A percentile compares a stretch with the other conserved stretches of the same genome.
Conservation (phyloP, 108 stramenopile species). For the Licmophora abbreviata region DNA sequence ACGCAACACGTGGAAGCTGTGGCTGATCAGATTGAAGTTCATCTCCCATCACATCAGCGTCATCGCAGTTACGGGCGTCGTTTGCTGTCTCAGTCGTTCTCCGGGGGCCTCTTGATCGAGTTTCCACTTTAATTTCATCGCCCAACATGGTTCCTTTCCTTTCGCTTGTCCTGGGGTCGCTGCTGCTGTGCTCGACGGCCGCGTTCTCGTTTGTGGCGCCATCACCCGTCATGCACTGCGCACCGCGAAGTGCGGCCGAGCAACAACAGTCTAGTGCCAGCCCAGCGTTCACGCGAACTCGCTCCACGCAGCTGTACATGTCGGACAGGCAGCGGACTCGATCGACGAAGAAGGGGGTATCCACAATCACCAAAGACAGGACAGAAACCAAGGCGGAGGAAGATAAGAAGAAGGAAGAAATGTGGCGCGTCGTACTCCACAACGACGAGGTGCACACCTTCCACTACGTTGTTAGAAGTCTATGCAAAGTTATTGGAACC, state of each 20-base stretch:
- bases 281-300: neutral
- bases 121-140: too few species aligned
- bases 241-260: neutral
- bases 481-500: slow-evolving; percentile 83
- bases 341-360: slow-evolving; percentile 58
- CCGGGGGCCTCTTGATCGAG: too few species aligned
- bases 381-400: slow-evolving; percentile 75
- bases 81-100: too few species aligned
- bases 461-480: slow-evolving; percentile 88
- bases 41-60: too few species aligned
- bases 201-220: slow-evolving; percentile 1
- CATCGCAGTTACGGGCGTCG: too few species aligned
- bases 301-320: slow-evolving; percentile 35
- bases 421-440: slow-evolving; percentile 91
- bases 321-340: slow-evolving; percentile 22
- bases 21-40: too few species aligned
- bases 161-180: neutral
- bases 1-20: too few species aligned
- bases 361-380: slow-evolving; percentile 63
- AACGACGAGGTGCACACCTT: slow-evolving; percentile 96
- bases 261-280: neutral
- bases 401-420: slow-evolving; percentile 55
- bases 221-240: neutral
- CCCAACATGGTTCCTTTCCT: slow-evolving; percentile 5
- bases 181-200: neutral